Evolutionary conservation across 2,329 filamentous ascomycete genomes (phyloP).

Genomic region (Fusarium luffae): DNA sequence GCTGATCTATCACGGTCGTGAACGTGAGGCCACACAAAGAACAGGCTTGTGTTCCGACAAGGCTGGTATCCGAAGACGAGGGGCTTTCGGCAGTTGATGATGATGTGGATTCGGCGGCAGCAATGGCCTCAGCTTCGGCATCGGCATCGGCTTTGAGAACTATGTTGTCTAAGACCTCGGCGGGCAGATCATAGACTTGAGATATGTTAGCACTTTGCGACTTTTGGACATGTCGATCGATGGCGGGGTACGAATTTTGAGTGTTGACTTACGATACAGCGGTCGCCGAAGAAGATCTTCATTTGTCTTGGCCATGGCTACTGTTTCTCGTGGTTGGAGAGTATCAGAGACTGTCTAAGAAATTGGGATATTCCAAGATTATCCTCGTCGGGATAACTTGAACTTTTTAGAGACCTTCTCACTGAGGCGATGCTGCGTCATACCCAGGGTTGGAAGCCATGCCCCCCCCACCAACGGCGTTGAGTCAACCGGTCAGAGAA

Average conservation of each 20-base stretch:
- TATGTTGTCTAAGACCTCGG: slow-evolving; percentile 76
- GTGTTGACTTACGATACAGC: slow-evolving; percentile 58
- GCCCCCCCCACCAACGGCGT: slow-evolving; percentile 19
- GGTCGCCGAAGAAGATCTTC: slow-evolving; percentile 63
- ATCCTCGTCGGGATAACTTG: slow-evolving; percentile 7
- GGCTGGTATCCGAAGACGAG: slow-evolving; percentile 50
- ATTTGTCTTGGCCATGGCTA: slow-evolving; percentile 53
- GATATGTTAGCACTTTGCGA: slow-evolving; percentile 27
- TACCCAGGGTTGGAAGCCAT: background rate
- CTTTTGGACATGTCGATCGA: slow-evolving; percentile 3
- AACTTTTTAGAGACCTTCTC: slow-evolving; percentile 20
- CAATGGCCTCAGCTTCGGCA: slow-evolving; percentile 35
- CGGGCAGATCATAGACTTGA: slow-evolving; percentile 83
- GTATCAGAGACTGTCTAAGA: background rate
- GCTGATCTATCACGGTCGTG: slow-evolving; percentile 79
- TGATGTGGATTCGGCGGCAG: slow-evolving; percentile 39
- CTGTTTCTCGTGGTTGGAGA: background rate
- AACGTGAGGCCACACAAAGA: slow-evolving; percentile 82
- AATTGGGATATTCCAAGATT: background rate
- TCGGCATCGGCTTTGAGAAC: slow-evolving; percentile 56
- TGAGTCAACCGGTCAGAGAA: slow-evolving; percentile 39
- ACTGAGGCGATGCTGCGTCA: slow-evolving; percentile 25
- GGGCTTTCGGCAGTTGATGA: slow-evolving; percentile 39
- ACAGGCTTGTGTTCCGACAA: slow-evolving; percentile 78
- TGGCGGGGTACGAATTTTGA: slow-evolving; percentile 23